Percentiles rank a stretch among this genome's conserved stretches.
phyloP scores from a whole-genome alignment of 495 filamentous ascomycete species.

The Lasiosphaeria miniovina region DNA sequence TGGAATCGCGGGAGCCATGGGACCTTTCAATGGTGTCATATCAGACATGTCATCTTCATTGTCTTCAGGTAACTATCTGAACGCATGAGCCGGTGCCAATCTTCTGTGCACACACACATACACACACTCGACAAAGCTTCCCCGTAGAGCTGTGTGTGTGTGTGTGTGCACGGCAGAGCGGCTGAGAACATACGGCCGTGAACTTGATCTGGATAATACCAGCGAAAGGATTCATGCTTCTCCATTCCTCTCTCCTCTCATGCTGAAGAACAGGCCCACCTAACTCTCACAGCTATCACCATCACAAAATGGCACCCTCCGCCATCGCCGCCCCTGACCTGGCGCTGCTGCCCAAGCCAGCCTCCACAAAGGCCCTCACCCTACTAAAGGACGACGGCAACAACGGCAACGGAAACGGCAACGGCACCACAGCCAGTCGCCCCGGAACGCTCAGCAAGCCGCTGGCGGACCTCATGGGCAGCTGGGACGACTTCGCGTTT shows the following conservation, averaged over 20 bases:
- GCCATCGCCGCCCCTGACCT: conserved; percentile 39
- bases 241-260: conserved; percentile 39
- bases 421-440: conserved; percentile 29
- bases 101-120: conserved; percentile 3
- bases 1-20: conserved; percentile 15
- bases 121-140: neutral
- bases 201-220: conserved; percentile 99
- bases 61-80: conserved; percentile 40
- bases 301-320: conserved; percentile 67
- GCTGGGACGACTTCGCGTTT: conserved; percentile 79
- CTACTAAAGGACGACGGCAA: too few relatives aligned
- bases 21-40: conserved; percentile 23
- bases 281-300: conserved; percentile 45
- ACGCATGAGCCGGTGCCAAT: conserved; percentile 43
- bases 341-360: conserved; percentile 17
- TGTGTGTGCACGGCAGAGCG: conserved; percentile 35
- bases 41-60: conserved; percentile 9
- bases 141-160: neutral
- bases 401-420: neutral
- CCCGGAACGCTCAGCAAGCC: conserved; percentile 42
- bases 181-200: conserved; percentile 91
- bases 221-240: conserved; percentile 93
- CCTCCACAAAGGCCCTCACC: conserved; percentile 33
- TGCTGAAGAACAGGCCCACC: conserved; percentile 11
- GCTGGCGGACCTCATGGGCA: conserved; percentile 59